Conservation (phyloP, 2,329 filamentous ascomycete species). For the Trematosphaeria pertusa region DNA sequence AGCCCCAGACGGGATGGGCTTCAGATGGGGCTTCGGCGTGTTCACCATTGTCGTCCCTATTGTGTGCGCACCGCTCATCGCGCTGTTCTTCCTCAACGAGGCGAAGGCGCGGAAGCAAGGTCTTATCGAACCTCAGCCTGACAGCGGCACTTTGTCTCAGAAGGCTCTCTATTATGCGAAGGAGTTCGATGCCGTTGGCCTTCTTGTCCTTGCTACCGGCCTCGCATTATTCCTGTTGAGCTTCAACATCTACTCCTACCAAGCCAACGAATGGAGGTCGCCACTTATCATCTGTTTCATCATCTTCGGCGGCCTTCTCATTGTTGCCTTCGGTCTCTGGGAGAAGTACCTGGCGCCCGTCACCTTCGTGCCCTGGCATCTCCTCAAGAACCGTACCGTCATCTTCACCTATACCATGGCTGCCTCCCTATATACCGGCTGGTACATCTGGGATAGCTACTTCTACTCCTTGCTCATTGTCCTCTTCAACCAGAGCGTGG, state of each 20-base stretch:
- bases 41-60: conserved; percentile 70
- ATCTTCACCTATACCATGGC: conserved; percentile 61
- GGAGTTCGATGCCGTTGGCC: conserved; percentile 70
- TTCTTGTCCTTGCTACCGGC: conserved; percentile 67
- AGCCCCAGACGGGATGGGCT: conserved; percentile 56
- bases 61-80: conserved; percentile 66
- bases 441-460: conserved; percentile 51
- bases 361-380: conserved; percentile 54
- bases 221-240: conserved; percentile 72
- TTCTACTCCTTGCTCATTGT: conserved; percentile 52
- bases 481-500: conserved; percentile 43
- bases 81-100: conserved; percentile 64
- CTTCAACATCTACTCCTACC: conserved; percentile 62
- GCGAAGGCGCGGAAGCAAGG: conserved; percentile 66
- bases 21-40: conserved; percentile 72
- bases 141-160: conserved; percentile 56
- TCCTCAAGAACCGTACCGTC: conserved; percentile 60
- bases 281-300: conserved; percentile 52
- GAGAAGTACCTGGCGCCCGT: conserved; percentile 51
- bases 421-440: conserved; percentile 41
- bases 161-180: conserved; percentile 62
- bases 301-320: conserved; percentile 45
- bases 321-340: conserved; percentile 49
- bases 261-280: conserved; percentile 43
- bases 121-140: conserved; percentile 54